Conservation (phyloP, 2,329 filamentous ascomycete species). For the Penicillium sp. region DNA sequence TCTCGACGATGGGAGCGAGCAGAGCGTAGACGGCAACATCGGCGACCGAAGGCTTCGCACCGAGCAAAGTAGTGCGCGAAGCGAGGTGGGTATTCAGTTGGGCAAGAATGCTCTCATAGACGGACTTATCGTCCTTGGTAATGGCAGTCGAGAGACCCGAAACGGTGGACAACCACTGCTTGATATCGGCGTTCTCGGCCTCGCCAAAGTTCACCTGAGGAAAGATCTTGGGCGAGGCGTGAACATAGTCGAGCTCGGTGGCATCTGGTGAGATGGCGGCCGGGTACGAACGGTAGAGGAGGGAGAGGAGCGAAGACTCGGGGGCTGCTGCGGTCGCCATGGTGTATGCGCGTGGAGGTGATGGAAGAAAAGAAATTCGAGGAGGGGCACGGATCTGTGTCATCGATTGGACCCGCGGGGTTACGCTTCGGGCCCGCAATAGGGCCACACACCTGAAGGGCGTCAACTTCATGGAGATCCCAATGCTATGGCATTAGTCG, state of each 20-base stretch:
- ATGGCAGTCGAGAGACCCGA: slow-evolving; percentile 62
- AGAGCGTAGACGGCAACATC: slow-evolving; percentile 81
- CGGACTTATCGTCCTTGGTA: slow-evolving; percentile 51
- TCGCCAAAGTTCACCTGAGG: slow-evolving; percentile 68
- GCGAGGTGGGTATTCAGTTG: slow-evolving; percentile 84
- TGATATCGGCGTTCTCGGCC: slow-evolving; percentile 80
- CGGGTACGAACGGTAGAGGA: slow-evolving; percentile 47
- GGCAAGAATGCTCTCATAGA: slow-evolving; percentile 64
- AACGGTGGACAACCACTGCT: slow-evolving; percentile 81
- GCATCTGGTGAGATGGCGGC: slow-evolving; percentile 38
- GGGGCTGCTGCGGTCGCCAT: slow-evolving; percentile 37
- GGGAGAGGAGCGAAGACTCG: slow-evolving; percentile 43
- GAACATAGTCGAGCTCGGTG: slow-evolving; percentile 44
- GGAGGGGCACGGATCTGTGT: slow-evolving; percentile 31
- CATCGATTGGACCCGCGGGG: slow-evolving; percentile 27
- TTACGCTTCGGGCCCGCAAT: slow-evolving; percentile 24
- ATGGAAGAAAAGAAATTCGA: slow-evolving; percentile 27
- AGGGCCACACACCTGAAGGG: slow-evolving; percentile 18
- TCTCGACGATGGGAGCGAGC: slow-evolving; percentile 71
- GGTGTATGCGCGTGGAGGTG: slow-evolving; percentile 26
- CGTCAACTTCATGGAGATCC: slow-evolving; percentile 20
- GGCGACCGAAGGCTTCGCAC: slow-evolving; percentile 82
- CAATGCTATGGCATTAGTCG: slow-evolving; percentile 9
- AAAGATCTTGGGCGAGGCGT: slow-evolving; percentile 62
- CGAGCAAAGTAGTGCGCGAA: slow-evolving; percentile 83